Conservation (phyloP, 2,329 filamentous ascomycete species). For the Colletotrichum salicis region DNA sequence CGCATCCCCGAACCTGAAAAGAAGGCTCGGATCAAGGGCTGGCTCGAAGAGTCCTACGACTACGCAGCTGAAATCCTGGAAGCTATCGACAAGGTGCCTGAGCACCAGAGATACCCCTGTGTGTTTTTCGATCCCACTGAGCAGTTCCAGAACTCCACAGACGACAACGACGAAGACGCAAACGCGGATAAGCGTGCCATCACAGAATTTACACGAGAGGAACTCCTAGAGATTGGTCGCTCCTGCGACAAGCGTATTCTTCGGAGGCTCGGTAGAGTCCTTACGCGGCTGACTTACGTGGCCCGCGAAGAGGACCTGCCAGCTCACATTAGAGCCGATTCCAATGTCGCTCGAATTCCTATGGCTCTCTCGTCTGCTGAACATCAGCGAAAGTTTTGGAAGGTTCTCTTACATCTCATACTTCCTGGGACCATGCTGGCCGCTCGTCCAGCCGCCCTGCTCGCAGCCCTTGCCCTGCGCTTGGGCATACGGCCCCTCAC, state of each 20-base stretch:
- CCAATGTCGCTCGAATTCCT: conserved; percentile 54
- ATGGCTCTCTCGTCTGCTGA: conserved; percentile 50
- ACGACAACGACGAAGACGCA: conserved; percentile 38
- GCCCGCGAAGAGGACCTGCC: conserved; percentile 53
- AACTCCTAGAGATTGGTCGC: conserved; percentile 62
- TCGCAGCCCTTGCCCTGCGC: conserved; percentile 59
- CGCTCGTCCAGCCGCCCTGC: conserved; percentile 54
- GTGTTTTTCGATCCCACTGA: conserved; percentile 62
- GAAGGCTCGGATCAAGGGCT: conserved; percentile 54
- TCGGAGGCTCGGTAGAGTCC: conserved; percentile 56
- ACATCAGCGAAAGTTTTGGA: conserved; percentile 56
- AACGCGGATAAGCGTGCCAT: conserved; percentile 40
- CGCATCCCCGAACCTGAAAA: conserved; percentile 45
- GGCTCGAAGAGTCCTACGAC: conserved; percentile 64
- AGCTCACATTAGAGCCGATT: conserved; percentile 50
- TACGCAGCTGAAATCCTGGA: conserved; percentile 55
- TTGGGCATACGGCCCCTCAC: conserved; percentile 57
- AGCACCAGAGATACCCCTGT: conserved; percentile 55
- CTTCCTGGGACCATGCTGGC: conserved; percentile 60
- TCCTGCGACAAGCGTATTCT: conserved; percentile 61
- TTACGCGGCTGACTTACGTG: conserved; percentile 59
- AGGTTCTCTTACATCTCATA: conserved; percentile 58
- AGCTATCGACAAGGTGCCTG: conserved; percentile 49
- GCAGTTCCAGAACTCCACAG: conserved; percentile 42
- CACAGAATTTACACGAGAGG: conserved; percentile 53